Evolutionary conservation across 805 yeast genomes (phyloP), one percentile per base, ranked within the genome.

Genomic region (Cyberlindnera japonica): DNA sequence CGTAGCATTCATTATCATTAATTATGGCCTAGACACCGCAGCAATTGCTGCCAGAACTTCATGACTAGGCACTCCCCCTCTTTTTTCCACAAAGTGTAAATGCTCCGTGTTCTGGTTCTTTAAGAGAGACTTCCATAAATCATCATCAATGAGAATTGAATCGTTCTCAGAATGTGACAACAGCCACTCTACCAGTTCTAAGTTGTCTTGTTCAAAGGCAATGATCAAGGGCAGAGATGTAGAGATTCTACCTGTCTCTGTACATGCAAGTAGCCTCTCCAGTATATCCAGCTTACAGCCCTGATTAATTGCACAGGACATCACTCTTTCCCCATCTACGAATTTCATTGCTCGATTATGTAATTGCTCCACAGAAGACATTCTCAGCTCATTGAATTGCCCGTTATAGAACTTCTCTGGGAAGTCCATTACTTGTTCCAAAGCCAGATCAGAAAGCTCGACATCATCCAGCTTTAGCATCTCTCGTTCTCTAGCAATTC

Each of bases 41-140:
- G 33, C 34, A 6, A 32, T n/a, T 21, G 38, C 10, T 10, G 38
- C 42, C 32, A 51, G 18, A 10, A 50, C 36, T n/a, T 43, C 49
- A 37, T 45, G 45, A 28, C 49, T 43, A 13, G 59, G 59, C 3
- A 33, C 46, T 7, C 51, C 58, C 3, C 58, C 61, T 31, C 33
- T 49, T 4, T 34, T n/a, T 18, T 42, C 41, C 11, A 55, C 17
- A 14, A 44, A 48, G 8, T 43, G 34, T n/a, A 55, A 29, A 12
- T 42, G 43, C 1, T 25, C 14, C 2, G 21, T n/a, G 32, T 44
- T 38, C 21, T 37, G 35, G 16, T n/a, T 31, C 13, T 25, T 18
- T 7, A 43, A 23, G 2, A 53, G 45, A 23, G 38, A 39, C 1
- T 41, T 17, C 59, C 61, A 57, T 2, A 57, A n/a, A 11, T 33